Conservation (phyloP, 2,329 filamentous ascomycete species). For the Claviceps monticola region DNA sequence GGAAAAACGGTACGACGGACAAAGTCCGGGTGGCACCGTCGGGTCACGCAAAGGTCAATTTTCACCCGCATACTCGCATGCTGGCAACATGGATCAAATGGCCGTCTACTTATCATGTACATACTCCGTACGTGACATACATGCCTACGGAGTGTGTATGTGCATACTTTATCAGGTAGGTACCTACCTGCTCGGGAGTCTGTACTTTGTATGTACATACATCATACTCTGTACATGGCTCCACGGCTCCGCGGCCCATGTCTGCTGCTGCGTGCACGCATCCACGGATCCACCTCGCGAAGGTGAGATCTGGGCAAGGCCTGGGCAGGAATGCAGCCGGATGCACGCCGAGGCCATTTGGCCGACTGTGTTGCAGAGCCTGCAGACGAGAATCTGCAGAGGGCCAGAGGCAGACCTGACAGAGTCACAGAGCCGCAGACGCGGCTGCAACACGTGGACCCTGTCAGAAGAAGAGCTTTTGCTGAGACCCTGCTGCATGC, state of each 20-base stretch:
- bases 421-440: conserved; percentile 2
- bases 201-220: no score
- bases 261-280: no score
- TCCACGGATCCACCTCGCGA: conserved; percentile 10
- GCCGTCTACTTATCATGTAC: background rate
- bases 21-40: background rate
- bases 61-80: background rate
- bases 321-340: conserved; percentile 6
- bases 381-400: background rate
- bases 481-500: background rate
- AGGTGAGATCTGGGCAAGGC: conserved; percentile 1
- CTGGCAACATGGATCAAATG: background rate
- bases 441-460: conserved; percentile 10
- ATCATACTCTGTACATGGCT: no score
- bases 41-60: background rate
- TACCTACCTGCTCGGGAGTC: no score
- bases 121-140: conserved; percentile 7
- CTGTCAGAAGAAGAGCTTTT: conserved; percentile 3
- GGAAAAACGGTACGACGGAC: background rate
- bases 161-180: no score
- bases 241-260: no score
- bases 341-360: background rate
- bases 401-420: no score
- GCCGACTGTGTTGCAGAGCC: conserved; percentile 1
- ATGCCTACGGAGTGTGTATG: no score